Conservation (phyloP, 306 rosid genomes). For the Cucumis hystrix region DNA sequence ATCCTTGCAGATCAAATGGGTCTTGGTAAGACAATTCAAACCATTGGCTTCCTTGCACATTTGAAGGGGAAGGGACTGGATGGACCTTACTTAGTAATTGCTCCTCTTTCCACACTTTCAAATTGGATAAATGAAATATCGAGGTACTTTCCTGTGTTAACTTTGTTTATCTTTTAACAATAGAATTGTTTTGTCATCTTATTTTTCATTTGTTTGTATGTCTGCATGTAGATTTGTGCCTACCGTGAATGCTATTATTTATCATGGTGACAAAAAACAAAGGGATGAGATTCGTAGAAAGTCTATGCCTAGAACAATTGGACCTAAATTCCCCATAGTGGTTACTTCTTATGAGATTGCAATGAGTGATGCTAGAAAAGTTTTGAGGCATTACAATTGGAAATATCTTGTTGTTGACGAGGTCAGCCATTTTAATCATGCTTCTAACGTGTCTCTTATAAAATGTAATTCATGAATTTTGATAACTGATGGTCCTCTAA, state of each 20-base stretch:
- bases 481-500: slow-evolving; percentile 2
- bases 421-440: slow-evolving; percentile 28
- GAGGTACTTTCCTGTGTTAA: slow-evolving; percentile 34
- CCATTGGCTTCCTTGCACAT: slow-evolving; percentile 85
- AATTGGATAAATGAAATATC: slow-evolving; percentile 80
- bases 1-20: slow-evolving; percentile 99
- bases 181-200: background rate
- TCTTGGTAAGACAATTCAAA: slow-evolving; percentile 97
- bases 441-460: background rate
- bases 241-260: slow-evolving; percentile 40
- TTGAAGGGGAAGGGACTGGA: slow-evolving; percentile 69
- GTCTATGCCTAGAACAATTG: slow-evolving; percentile 63
- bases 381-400: slow-evolving; percentile 52
- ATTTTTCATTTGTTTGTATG: background rate
- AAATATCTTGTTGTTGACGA: slow-evolving; percentile 91
- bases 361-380: slow-evolving; percentile 50
- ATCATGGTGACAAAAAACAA: slow-evolving; percentile 61
- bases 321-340: slow-evolving; percentile 70
- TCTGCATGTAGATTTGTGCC: slow-evolving; percentile 58
- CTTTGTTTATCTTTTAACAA: background rate
- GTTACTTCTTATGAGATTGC: slow-evolving; percentile 93
- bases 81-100: slow-evolving; percentile 85
- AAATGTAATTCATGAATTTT: background rate
- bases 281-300: slow-evolving; percentile 70
- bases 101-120: slow-evolving; percentile 92